Evolutionary conservation across 2,329 filamentous ascomycete species (phyloP), one percentile per base, ranked within the genome.

Genomic region (Fusarium globosum): DNA sequence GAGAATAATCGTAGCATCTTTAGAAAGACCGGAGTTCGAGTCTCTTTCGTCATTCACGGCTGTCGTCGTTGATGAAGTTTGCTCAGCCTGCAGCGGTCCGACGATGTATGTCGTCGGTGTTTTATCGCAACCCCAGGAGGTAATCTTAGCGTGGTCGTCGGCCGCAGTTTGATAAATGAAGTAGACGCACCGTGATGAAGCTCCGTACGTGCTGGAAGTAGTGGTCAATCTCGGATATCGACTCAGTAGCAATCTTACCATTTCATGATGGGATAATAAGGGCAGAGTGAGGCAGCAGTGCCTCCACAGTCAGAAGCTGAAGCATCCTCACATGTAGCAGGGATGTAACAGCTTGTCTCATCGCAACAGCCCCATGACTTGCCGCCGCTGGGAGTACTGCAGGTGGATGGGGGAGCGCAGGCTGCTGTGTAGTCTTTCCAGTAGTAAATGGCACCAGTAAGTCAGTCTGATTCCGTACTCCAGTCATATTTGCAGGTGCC

Each of bases 31-130:
- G 4, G 12, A 2, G 12, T 12, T 10, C 23, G 30, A 35, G 12
- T 20, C 8, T 14, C 2, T 11, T 9, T 11, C 12, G 4, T 11
- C 16, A 5, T 5, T 20, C 0, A n/a, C 20, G 2, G n/a, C 13
- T 8, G 30, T 16, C 8, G 48, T 51, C 3, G 21, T 30, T 23
- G 30, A 35, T 35, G 16, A 6, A 0, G 48, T 51, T 15, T 35
- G 8, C n/a, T 35, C 21, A 15, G 3, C n/a, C 5, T 51, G 30
- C 3, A 51, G 48, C 12, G 48, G 48, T 35, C 48, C 48, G 6
- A 51, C 3, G n/a, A 51, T 51, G 6, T 35, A 51, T 7, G 48
- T 35, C 2, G n/a, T 35, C 8, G 30, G 30, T 16, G 30, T 51
- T 2, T 14, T 13, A 3, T 18, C 48, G 12, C 48, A 51, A 11